Conservation (phyloP, 192 early-diverging fungal species). For the Dispira parvispora region DNA sequence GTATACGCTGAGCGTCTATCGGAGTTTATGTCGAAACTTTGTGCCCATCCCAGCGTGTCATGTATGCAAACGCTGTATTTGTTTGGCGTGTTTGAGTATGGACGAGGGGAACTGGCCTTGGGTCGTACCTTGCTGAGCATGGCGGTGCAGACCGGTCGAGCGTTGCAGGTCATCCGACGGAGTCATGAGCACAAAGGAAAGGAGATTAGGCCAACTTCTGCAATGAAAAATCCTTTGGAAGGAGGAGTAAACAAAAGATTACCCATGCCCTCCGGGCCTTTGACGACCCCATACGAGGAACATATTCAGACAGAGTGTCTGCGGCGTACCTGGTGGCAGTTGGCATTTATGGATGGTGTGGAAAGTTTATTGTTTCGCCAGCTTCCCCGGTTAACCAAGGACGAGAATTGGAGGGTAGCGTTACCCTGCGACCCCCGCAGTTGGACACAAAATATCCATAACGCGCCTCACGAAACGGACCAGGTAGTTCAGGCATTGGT, state of each 20-base stretch:
- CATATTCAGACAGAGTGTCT: background rate
- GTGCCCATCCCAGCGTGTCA: conserved; percentile 1
- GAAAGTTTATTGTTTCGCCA: conserved; percentile 6
- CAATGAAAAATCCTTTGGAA: no score
- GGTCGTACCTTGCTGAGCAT: conserved; percentile 2
- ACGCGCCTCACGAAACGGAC: background rate
- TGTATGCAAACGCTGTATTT: background rate
- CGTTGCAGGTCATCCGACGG: background rate
- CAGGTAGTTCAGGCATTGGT: background rate
- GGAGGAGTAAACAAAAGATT: background rate
- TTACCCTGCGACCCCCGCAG: conserved; percentile 2
- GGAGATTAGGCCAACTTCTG: background rate
- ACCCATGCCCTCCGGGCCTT: background rate
- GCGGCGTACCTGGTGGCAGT: conserved; percentile 4
- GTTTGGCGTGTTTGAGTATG: conserved; percentile 2
- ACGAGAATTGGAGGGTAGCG: background rate
- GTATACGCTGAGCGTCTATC: no score
- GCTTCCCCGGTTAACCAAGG: background rate
- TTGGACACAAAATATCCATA: background rate
- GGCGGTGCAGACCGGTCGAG: background rate
- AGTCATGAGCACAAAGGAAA: background rate
- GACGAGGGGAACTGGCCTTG: conserved; percentile 3
- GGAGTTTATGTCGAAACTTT: background rate
- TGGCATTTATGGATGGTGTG: background rate
- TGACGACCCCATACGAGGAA: background rate